Percentiles rank a stretch among this genome's conserved stretches.
phyloP scores from a whole-genome alignment of 2,329 filamentous ascomycete genomes.

The Diplodia sapinea region DNA sequence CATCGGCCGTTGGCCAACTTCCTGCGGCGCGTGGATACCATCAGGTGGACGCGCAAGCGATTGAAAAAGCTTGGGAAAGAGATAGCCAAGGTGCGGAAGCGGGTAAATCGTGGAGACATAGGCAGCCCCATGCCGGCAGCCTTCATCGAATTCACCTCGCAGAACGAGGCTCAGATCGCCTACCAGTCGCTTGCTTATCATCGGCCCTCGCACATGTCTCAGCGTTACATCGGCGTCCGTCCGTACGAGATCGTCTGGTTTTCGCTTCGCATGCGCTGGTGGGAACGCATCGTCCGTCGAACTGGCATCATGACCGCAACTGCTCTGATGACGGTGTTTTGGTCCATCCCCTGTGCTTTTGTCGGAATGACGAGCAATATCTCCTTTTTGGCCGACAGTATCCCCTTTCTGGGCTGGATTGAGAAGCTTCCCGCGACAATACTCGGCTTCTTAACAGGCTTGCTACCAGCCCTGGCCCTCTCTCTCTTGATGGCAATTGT shows the following conservation, averaged over 20 bases:
- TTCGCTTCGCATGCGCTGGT: conserved; percentile 96
- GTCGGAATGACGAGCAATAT: conserved; percentile 83
- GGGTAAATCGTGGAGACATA: conserved; percentile 82
- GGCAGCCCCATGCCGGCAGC: conserved; percentile 77
- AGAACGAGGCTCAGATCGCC: conserved; percentile 97
- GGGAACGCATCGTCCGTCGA: conserved; percentile 81
- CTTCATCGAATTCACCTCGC: conserved; percentile 98
- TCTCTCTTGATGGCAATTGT: conserved; percentile 83
- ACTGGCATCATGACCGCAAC: conserved; percentile 69
- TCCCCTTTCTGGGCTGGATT: conserved; percentile 75
- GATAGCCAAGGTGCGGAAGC: conserved; percentile 86
- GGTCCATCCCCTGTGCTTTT: conserved; percentile 89
- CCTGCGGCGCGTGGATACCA: conserved; percentile 14
- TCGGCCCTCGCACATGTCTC: conserved; percentile 89
- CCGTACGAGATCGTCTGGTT: conserved; percentile 94
- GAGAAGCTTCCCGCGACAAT: conserved; percentile 64
- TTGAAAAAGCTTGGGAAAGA: conserved; percentile 74
- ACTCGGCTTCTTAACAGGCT: conserved; percentile 77
- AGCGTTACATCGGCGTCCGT: conserved; percentile 86
- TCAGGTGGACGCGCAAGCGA: conserved; percentile 22
- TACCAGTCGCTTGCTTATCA: conserved; percentile 92
- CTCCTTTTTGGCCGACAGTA: conserved; percentile 67
- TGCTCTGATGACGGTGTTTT: conserved; percentile 78
- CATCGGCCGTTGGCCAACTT: conserved; percentile 22
- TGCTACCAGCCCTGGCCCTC: conserved; percentile 81